Base-by-base conservation (phyloP, 345 rosid genomes). In the Pistacia integerrima region DNA sequence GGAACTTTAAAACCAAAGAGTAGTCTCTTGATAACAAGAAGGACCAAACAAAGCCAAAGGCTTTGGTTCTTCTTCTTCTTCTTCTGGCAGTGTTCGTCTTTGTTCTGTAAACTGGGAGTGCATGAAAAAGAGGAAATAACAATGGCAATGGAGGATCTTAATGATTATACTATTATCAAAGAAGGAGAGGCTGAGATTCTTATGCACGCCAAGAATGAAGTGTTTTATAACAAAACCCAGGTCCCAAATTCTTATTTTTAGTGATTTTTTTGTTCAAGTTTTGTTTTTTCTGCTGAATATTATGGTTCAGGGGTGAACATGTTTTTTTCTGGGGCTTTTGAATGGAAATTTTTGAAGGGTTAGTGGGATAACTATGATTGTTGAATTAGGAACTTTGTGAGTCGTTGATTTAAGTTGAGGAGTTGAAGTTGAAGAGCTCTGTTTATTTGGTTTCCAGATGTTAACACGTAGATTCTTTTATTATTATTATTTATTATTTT, bases 181-280 rank as follows among this genome's bases (percentile, higher is more conserved):
- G 99, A 95, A 88, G 99, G 99, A 54, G 97, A 93, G 78, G 99
- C 98, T 57, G 97, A 96, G 93, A 89, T 96, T 85, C 97, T 96
- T 28, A 88, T 96, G 91, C 98, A 91, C 81, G 85, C 89, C 56
- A 93, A 91, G 76, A 96, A 96, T 38, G 88, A 93, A 89, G 99
- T 96, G 46, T 96, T 96, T 78, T 96, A 86, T 85, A 96, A 96
- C 84, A 96, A 92, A 76, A 90, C 99, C 75, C 96, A 92, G 97
- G 93, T 94, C 51, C 74, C 74, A 57, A 77, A 30, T 55, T 78
- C 78, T 74, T 11, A 5, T 67, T 62, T 60, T 80, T 70, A 30
- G 33, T 58, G 59, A 25, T 55, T 0, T 5, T n/a, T 78, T 51
- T n/a, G n/a, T 75, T 61, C 28, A 65, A 54, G 61, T 67, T 3